Conservation (phyloP, 306 rosid genomes). For the Casuarina equisetifolia region DNA sequence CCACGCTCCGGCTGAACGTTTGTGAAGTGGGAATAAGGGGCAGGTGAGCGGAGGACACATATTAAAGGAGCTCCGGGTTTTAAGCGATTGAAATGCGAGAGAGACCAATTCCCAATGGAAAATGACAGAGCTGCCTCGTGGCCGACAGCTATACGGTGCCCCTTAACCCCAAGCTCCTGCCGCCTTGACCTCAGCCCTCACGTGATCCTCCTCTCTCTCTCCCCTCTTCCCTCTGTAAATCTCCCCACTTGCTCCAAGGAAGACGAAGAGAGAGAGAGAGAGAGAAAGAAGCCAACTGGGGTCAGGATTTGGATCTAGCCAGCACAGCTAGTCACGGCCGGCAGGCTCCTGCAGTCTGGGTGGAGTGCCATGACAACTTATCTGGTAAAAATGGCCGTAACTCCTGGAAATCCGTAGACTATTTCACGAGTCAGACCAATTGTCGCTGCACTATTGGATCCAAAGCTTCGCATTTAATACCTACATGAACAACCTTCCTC, state of each 20-base stretch:
- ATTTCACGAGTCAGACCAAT: neutral
- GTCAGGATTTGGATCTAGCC: neutral
- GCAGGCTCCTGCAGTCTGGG: neutral
- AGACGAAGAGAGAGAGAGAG: neutral
- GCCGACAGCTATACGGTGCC: constrained; percentile 48
- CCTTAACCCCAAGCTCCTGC: constrained; percentile 25
- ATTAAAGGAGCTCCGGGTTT: constrained; percentile 39
- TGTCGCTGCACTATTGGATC: neutral
- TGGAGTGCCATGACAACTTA: neutral
- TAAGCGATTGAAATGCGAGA: constrained; percentile 28
- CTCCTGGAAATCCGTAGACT: neutral
- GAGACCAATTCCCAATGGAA: constrained; percentile 33
- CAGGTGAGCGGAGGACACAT: neutral
- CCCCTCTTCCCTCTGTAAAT: neutral
- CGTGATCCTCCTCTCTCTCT: constrained; percentile 36
- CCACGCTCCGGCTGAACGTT: constrained; percentile 16
- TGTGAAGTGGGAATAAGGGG: neutral
- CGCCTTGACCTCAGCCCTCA: constrained; percentile 29
- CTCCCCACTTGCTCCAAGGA: constrained; percentile 9
- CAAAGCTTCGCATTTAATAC: neutral
- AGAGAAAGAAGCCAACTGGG: neutral
- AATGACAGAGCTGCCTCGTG: constrained; percentile 43
- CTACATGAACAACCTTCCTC: no score
- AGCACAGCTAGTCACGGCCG: neutral
- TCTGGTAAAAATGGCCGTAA: neutral